phyloP scores from a whole-genome alignment of 768 basidiomycete species.

The Suillus placidus region DNA sequence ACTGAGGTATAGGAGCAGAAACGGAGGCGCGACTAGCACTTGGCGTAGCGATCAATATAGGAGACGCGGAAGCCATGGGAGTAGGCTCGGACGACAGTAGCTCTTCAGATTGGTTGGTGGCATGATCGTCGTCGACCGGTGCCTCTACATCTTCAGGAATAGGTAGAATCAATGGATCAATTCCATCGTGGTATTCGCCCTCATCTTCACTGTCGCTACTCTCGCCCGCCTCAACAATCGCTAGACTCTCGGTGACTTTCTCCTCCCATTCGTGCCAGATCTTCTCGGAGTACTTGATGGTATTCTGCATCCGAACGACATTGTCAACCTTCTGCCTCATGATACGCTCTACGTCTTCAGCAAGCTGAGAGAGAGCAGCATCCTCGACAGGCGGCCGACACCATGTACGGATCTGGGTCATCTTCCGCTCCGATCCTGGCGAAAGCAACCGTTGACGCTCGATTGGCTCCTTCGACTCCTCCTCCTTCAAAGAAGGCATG shows the following conservation, averaged over 20 bases:
- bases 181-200: constrained; percentile 37
- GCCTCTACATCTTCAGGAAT: constrained; percentile 28
- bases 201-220: constrained; percentile 49
- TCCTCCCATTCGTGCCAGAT: constrained; percentile 98
- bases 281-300: constrained; percentile 95
- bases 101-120: constrained; percentile 26
- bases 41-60: constrained; percentile 26
- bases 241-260: constrained; percentile 71
- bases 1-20: constrained; percentile 42
- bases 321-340: constrained; percentile 94
- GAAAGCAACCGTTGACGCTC: constrained; percentile 91
- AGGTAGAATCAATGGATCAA: constrained; percentile 17
- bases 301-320: constrained; percentile 95
- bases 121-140: constrained; percentile 14
- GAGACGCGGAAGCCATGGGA: constrained; percentile 62
- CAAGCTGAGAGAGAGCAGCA: constrained; percentile 76
- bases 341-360: constrained; percentile 85
- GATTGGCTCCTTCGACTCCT: constrained; percentile 88
- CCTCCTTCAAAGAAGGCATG: constrained; percentile 87
- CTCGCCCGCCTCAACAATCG: constrained; percentile 58
- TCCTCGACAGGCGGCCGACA: constrained; percentile 85
- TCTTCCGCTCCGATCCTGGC: constrained; percentile 85
- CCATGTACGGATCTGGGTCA: constrained; percentile 85
- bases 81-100: constrained; percentile 61
- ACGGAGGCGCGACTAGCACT: constrained; percentile 29